Evolutionary conservation across 192 early-diverging fungal species (phyloP).

Genomic region (Backusella parvicylindrica): DNA sequence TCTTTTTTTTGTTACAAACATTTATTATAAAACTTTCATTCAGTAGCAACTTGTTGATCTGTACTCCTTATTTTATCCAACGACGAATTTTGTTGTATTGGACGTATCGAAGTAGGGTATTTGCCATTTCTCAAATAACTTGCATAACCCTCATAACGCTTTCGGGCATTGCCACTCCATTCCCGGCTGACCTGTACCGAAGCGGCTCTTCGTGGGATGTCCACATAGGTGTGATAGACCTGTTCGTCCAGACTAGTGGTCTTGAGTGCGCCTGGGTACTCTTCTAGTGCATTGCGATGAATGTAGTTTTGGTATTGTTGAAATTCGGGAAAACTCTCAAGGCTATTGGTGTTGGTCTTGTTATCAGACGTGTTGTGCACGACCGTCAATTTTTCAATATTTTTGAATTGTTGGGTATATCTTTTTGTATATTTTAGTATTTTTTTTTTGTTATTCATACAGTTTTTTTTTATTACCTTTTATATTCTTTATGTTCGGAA

Average conservation of each 20-base stretch:
- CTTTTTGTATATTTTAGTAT: constrained; percentile 1
- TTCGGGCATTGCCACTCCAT: constrained; percentile 11
- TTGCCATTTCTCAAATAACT: constrained; percentile 22
- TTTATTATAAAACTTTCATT: background rate
- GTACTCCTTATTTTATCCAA: background rate
- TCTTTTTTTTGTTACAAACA: too few relatives aligned
- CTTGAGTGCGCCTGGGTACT: constrained; percentile 27
- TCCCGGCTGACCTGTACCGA: constrained; percentile 24
- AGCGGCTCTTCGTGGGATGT: constrained; percentile 35
- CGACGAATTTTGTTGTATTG: background rate
- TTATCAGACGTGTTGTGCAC: background rate
- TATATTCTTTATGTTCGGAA: constrained; percentile 55
- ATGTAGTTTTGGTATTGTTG: constrained; percentile 37
- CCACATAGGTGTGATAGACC: constrained; percentile 33
- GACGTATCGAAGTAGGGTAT: background rate
- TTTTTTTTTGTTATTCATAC: background rate
- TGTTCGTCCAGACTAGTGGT: constrained; percentile 34
- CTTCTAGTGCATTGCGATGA: constrained; percentile 19
- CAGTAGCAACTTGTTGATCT: background rate
- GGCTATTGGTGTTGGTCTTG: constrained; percentile 15
- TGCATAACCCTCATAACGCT: constrained; percentile 33
- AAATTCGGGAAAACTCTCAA: constrained; percentile 35
- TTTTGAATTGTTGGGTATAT: constrained; percentile 42
- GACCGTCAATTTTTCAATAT: constrained; percentile 29
- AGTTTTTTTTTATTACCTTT: constrained; percentile 39